Percentiles rank a stretch among this genome's conserved stretches.
These are phyloP conservation scores for Salvia splendens DNA, from an alignment of 257 asterid genomes.

Conservation along the genomic window DNA sequence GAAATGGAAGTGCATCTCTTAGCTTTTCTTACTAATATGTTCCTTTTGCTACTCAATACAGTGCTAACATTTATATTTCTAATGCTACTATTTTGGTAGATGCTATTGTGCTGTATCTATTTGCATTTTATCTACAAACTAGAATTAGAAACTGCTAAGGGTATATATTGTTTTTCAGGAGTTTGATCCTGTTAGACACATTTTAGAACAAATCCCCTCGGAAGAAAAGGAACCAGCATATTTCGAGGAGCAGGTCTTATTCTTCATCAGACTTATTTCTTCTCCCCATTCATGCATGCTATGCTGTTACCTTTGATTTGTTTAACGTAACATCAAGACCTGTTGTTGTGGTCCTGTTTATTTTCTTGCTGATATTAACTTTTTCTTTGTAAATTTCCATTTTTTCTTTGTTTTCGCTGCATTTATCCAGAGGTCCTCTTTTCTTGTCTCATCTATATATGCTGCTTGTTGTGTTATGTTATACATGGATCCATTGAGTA, in stretches of 20 bases:
- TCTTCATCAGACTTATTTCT: slow-evolving; percentile 23
- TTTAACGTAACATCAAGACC: neutral
- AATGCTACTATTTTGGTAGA: slow-evolving; percentile 14
- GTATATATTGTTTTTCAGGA: slow-evolving; percentile 48
- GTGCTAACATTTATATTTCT: slow-evolving; percentile 19
- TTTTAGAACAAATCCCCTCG: slow-evolving; percentile 66
- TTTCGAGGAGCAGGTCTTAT: slow-evolving; percentile 83
- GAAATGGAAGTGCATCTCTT: slow-evolving; percentile 1
- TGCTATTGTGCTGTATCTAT: slow-evolving; percentile 11
- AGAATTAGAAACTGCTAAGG: slow-evolving; percentile 30
- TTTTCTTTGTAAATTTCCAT: slow-evolving; percentile 7
- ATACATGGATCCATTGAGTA: slow-evolving; percentile 5
- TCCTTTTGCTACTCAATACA: slow-evolving; percentile 26
- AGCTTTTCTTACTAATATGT: slow-evolving; percentile 21
- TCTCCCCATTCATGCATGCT: slow-evolving; percentile 10
- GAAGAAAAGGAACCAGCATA: slow-evolving; percentile 69
- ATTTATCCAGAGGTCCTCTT: slow-evolving; percentile 8
- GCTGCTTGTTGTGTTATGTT: slow-evolving; percentile 24
- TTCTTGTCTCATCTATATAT: neutral
- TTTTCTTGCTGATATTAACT: neutral
- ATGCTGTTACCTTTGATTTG: slow-evolving; percentile 24
- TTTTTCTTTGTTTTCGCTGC: neutral
- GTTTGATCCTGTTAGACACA: slow-evolving; percentile 84
- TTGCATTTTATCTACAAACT: slow-evolving; percentile 26
- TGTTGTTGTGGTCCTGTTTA: neutral